Conservation (phyloP, 1,284 basidiomycete genomes). For the Puccinia sorghi region DNA sequence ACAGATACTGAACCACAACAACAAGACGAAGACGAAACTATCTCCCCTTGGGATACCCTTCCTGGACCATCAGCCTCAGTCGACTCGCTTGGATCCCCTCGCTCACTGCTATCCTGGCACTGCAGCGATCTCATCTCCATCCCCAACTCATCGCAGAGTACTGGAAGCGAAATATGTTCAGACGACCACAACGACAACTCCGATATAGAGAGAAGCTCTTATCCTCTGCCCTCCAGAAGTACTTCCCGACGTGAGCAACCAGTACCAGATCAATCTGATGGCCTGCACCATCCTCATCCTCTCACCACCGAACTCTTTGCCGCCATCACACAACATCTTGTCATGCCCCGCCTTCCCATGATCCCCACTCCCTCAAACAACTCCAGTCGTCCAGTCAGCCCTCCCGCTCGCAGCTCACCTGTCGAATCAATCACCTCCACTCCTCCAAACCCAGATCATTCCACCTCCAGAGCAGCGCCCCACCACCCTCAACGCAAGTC, state of each 20-base stretch:
- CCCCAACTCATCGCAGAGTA: background rate
- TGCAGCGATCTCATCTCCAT: slow-evolving; percentile 5
- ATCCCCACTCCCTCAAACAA: slow-evolving; percentile 18
- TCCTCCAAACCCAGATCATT: background rate
- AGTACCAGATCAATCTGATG: background rate
- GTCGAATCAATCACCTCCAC: background rate
- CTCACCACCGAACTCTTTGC: slow-evolving; percentile 12
- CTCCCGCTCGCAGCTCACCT: background rate
- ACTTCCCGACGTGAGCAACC: background rate
- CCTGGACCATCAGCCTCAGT: background rate
- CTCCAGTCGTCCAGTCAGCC: slow-evolving; percentile 19
- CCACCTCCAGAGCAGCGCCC: background rate
- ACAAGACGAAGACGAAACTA: background rate
- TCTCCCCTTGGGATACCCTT: background rate
- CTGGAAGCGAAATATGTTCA: background rate
- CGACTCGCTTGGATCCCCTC: slow-evolving; percentile 3
- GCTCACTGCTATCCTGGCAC: background rate
- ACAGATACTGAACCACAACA: background rate
- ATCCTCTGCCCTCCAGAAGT: background rate
- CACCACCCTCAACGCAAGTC: background rate
- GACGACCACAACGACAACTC: background rate
- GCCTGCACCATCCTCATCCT: background rate
- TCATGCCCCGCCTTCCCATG: slow-evolving; percentile 48
- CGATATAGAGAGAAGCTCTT: background rate
- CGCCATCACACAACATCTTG: slow-evolving; percentile 35